Base-by-base conservation (phyloP, 352 stramenopile genomes). In the Pythium aquatile region DNA sequence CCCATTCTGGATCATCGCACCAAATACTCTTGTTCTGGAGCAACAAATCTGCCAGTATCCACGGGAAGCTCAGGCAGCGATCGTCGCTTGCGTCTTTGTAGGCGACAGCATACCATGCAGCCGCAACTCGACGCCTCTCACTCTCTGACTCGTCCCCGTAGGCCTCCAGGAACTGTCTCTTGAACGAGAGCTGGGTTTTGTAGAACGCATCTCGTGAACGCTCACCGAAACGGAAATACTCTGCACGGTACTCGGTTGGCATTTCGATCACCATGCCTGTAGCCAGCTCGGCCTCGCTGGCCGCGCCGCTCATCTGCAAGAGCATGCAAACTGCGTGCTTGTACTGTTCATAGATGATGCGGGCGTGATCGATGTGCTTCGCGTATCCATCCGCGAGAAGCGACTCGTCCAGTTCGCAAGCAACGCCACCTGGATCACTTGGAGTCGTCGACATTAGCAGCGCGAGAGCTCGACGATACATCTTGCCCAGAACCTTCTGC, bases 221-320 rank as follows among this genome's bases (percentile, higher is more conserved):
- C 46, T 90, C 85, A 17, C 83, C 81, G 55, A 86, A 91, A 4
- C 85, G 82, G 55, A 93, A 93, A 61, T 93, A 93, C 29, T 93
- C 78, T 4, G 78, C 76, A 30, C 82, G 86, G 58, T 89, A 81
- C 40, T 84, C 65, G 42, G 63, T 88, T 42, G 73, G 69, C 4
- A 76, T 72, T 20, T 88, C 76, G 40, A 90, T 74, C 58, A 91
- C 82, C 78, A 88, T 89, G 10, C 87, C 87, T 16, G 86, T 90
- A 0, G 81, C 77, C 1, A 95, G 73, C 32, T 95, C 85, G 14
- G 78, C 70, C 35, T 94, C 87, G 0, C 66, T 79, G 32, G 72
- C 63, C 16, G 86, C 83, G 8, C 86, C 83, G 13, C 78, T 91
- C 70, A 85, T 86, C 24, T 79, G 53, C 52, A 93, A 62, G 24